phyloP scores from a whole-genome alignment of 495 filamentous ascomycete genomes.

The Lindgomyces ingoldianus region DNA sequence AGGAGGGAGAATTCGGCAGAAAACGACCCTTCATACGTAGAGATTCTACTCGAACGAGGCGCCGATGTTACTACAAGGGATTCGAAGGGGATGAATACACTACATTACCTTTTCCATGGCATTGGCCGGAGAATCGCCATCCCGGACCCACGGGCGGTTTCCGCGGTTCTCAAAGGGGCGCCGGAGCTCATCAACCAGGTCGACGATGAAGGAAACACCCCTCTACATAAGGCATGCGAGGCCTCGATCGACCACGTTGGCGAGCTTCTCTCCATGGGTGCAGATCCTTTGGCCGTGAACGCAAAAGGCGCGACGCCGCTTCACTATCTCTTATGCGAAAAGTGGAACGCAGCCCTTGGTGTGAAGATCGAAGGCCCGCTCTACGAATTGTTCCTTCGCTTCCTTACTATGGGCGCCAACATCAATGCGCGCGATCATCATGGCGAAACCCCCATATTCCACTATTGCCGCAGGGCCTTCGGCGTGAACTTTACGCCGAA shows the following conservation, averaged over 20 bases:
- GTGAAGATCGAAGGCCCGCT: neutral
- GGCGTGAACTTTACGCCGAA: neutral
- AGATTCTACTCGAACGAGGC: neutral
- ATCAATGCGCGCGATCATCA: constrained; percentile 42
- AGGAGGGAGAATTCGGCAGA: neutral
- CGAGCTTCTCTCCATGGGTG: neutral
- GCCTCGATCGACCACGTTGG: neutral
- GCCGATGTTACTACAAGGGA: neutral
- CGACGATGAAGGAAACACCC: constrained; percentile 32
- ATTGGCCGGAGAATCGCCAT: too few relatives aligned
- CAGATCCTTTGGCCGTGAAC: neutral
- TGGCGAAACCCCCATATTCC: constrained; percentile 44
- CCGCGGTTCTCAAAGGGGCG: too few relatives aligned
- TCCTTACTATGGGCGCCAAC: constrained; percentile 35
- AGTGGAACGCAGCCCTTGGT: neutral
- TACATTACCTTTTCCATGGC: constrained; percentile 30
- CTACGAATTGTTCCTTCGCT: constrained; percentile 11
- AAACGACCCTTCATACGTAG: neutral
- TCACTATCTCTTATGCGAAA: constrained; percentile 5
- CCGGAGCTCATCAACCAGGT: neutral
- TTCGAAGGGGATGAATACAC: neutral
- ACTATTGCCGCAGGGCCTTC: neutral
- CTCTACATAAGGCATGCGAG: constrained; percentile 30
- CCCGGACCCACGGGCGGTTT: too few relatives aligned
- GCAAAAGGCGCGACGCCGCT: neutral